These are phyloP conservation scores for Quercus bicolor DNA, from an alignment of 306 rosid species.

Conservation along the genomic window DNA sequence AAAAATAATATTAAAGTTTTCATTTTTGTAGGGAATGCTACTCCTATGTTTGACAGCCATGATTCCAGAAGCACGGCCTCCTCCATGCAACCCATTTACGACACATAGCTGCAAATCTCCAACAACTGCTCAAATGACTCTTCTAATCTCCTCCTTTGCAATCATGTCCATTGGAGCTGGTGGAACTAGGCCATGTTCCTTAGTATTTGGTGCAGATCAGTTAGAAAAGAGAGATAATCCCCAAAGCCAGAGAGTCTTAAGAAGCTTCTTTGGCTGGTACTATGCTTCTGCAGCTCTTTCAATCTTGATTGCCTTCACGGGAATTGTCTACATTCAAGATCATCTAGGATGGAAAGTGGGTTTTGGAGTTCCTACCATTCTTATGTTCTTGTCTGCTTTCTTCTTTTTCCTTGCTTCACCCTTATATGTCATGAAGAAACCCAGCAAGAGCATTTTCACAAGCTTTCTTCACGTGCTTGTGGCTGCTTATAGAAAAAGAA, in stretches of 20 bases:
- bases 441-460: constrained; percentile 46
- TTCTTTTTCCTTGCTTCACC: constrained; percentile 48
- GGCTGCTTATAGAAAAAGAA: constrained; percentile 49
- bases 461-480: constrained; percentile 45
- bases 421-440: constrained; percentile 47
- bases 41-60: constrained; percentile 62
- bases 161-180: constrained; percentile 60
- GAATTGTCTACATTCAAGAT: constrained; percentile 54
- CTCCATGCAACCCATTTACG: constrained; percentile 28
- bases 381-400: constrained; percentile 45
- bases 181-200: constrained; percentile 50
- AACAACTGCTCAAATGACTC: constrained; percentile 35
- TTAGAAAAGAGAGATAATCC: constrained; percentile 32
- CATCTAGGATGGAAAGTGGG: constrained; percentile 67
- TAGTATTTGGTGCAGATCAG: constrained; percentile 74
- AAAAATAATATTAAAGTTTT: not conserved
- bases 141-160: constrained; percentile 31
- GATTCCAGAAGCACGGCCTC: constrained; percentile 44
- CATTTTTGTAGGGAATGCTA: constrained; percentile 44
- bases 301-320: constrained; percentile 45
- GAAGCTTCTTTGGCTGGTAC: constrained; percentile 61
- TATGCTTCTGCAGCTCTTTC: constrained; percentile 49
- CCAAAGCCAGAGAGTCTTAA: constrained; percentile 43
- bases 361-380: constrained; percentile 55
- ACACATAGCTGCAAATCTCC: constrained; percentile 38